Conservation (phyloP, 176 grass and related monocot genomes). For the Oryza rufipogon region DNA sequence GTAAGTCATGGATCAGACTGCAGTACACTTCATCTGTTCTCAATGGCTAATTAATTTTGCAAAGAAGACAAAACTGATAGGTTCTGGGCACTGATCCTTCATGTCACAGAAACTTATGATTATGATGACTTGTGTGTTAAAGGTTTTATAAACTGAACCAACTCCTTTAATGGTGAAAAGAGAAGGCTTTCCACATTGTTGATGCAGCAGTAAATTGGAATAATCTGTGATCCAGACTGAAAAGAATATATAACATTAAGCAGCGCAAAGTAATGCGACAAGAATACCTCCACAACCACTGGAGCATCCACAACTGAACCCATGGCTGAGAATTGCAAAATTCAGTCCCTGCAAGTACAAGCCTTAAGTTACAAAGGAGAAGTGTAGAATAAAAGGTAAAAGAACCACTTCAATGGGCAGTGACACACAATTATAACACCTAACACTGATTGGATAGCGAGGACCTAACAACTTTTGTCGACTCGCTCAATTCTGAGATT, state of each 20-base stretch:
- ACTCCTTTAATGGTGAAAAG: not conserved
- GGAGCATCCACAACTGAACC: conserved; percentile 46
- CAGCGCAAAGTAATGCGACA: conserved; percentile 5
- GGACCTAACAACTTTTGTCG: not conserved
- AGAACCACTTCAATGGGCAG: no score
- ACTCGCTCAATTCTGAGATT: not conserved
- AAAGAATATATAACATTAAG: not conserved
- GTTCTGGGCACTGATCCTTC: not conserved
- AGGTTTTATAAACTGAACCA: not conserved
- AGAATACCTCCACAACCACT: conserved; percentile 10
- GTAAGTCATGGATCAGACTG: not conserved
- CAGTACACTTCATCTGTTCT: not conserved
- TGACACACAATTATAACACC: no score
- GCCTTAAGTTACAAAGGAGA: not conserved
- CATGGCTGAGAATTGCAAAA: conserved; percentile 30
- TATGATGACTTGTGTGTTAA: not conserved
- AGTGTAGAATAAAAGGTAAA: conserved; percentile 6
- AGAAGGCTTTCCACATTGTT: not conserved
- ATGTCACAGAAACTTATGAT: not conserved
- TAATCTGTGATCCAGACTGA: not conserved
- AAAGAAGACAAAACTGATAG: conserved; percentile 9
- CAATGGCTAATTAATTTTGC: not conserved
- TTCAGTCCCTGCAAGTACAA: not conserved
- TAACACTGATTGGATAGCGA: not conserved
- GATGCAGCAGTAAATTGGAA: not conserved